Conservation (phyloP, 2,329 filamentous ascomycete genomes). For the Trichoderma gracile region DNA sequence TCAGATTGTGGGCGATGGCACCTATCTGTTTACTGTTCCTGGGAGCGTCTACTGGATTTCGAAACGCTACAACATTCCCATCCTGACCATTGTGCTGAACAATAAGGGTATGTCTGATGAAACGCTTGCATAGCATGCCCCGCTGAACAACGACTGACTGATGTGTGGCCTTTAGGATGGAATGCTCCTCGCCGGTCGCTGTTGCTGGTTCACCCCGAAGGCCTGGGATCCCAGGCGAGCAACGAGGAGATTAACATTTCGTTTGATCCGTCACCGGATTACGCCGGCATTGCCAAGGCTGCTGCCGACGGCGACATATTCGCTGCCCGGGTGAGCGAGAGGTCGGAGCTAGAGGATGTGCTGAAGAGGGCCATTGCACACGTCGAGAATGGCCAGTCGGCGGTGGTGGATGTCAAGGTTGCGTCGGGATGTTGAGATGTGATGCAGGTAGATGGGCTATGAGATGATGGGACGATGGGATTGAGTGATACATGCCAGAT, state of each 20-base stretch:
- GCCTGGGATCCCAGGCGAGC: conserved; percentile 54
- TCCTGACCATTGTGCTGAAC: conserved; percentile 57
- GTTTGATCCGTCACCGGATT: conserved; percentile 60
- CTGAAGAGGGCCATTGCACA: conserved; percentile 53
- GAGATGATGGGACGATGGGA: not conserved
- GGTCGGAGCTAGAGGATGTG: conserved; percentile 48
- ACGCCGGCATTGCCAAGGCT: conserved; percentile 61
- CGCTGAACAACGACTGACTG: not conserved
- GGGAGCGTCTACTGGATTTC: conserved; percentile 59
- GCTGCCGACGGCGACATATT: conserved; percentile 57
- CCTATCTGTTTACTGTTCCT: conserved; percentile 56
- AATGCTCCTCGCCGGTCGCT: conserved; percentile 60
- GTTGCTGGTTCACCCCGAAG: conserved; percentile 59
- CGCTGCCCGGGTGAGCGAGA: conserved; percentile 50
- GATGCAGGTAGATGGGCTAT: not conserved
- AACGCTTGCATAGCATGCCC: too few relatives aligned
- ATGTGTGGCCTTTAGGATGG: conserved; percentile 47
- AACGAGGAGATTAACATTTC: conserved; percentile 65
- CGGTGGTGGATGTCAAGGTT: conserved; percentile 58
- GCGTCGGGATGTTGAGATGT: conserved; percentile 43
- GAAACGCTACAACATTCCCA: conserved; percentile 54
- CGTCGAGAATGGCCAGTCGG: conserved; percentile 52
- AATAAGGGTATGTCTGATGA: conserved; percentile 49
- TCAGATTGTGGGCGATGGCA: conserved; percentile 60
- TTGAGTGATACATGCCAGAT: not conserved